Conservation (phyloP, 306 rosid species). For the Inga leiocalycina region DNA sequence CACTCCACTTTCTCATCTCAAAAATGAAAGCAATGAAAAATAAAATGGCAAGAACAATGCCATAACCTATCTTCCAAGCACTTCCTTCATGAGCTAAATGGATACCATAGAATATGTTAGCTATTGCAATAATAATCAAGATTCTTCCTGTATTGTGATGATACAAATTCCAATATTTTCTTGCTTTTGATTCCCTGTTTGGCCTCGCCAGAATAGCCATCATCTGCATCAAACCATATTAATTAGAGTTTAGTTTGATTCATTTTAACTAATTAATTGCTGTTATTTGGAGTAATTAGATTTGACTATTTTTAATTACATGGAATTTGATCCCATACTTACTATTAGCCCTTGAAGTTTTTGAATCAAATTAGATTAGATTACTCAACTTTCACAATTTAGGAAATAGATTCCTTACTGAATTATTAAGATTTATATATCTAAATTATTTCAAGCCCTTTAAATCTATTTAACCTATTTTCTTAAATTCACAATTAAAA, state of each 20-base stretch:
- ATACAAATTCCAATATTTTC: constrained; percentile 78
- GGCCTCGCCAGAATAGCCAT: constrained; percentile 73
- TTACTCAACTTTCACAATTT: background rate
- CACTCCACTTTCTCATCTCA: constrained; percentile 55
- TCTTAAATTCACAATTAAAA: background rate
- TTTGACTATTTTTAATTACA: background rate
- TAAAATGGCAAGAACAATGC: constrained; percentile 52
- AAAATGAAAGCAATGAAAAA: constrained; percentile 46
- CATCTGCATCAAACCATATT: constrained; percentile 37
- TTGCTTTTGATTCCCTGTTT: constrained; percentile 49
- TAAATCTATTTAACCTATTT: background rate
- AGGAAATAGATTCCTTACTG: background rate
- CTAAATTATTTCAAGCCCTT: background rate
- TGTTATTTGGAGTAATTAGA: background rate
- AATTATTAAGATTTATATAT: background rate
- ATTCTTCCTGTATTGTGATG: constrained; percentile 67
- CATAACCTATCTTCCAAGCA: constrained; percentile 65
- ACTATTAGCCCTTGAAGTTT: background rate
- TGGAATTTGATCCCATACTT: background rate
- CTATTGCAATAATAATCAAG: constrained; percentile 55
- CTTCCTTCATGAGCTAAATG: constrained; percentile 56
- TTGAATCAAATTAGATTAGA: background rate
- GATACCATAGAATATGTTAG: constrained; percentile 80
- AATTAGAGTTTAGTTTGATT: background rate
- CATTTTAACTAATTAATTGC: background rate